phyloP scores from a whole-genome alignment of 805 yeast species.

The Scheffersomyces amazonensis region DNA sequence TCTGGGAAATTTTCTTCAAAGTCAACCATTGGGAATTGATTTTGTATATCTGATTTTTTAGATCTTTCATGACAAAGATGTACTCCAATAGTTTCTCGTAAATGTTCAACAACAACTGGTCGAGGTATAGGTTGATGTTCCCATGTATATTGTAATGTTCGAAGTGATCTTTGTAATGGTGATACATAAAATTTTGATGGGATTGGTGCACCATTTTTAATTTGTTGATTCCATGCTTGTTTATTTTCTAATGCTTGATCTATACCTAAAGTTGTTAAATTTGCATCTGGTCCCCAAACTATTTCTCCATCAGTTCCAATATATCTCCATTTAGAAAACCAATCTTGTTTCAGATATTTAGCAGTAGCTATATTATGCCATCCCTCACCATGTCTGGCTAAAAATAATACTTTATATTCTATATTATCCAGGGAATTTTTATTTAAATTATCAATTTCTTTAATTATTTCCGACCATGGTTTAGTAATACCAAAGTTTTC shows the following conservation, averaged over 20 bases:
- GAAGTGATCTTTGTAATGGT: slow-evolving; percentile 57
- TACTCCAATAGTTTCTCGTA: slow-evolving; percentile 58
- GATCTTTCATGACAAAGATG: slow-evolving; percentile 59
- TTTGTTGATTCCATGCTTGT: slow-evolving; percentile 38
- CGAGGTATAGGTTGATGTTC: slow-evolving; percentile 24
- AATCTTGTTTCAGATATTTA: slow-evolving; percentile 48
- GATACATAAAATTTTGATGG: slow-evolving; percentile 54
- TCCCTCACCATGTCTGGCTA: slow-evolving; percentile 69
- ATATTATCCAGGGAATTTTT: slow-evolving; percentile 25
- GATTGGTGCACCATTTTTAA: slow-evolving; percentile 43
- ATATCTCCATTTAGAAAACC: slow-evolving; percentile 54
- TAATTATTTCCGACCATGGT: slow-evolving; percentile 34
- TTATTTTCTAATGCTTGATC: slow-evolving; percentile 50
- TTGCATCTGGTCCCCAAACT: slow-evolving; percentile 58
- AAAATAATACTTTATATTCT: slow-evolving; percentile 43
- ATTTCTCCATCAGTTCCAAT: slow-evolving; percentile 51
- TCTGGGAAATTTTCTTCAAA: slow-evolving; percentile 43
- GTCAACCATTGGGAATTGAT: slow-evolving; percentile 34
- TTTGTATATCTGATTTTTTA: slow-evolving; percentile 26
- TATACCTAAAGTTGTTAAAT: slow-evolving; percentile 50
- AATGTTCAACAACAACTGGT: slow-evolving; percentile 38
- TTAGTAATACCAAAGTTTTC: slow-evolving; percentile 42
- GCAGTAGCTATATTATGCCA: slow-evolving; percentile 53
- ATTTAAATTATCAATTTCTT: slow-evolving; percentile 30
- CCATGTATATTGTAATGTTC: slow-evolving; percentile 52